Percentiles rank a stretch among this genome's conserved stretches.
Evolutionary conservation across 352 stramenopile species (phyloP).

Genomic region (Phytopythium chamaehyphon): DNA sequence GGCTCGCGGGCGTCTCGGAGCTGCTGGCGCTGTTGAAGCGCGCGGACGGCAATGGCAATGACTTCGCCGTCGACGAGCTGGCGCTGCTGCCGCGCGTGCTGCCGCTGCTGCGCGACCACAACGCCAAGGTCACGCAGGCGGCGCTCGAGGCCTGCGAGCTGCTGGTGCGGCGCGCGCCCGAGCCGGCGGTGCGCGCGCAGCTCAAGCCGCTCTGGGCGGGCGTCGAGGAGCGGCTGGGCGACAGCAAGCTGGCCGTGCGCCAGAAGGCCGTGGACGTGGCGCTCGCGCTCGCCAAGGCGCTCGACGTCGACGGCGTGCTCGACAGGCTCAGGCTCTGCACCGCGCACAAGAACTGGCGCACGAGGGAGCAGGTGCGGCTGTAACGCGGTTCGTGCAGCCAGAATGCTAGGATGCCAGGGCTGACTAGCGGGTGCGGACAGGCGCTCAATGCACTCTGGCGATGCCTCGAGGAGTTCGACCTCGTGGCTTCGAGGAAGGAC

Average conservation of each 20-base stretch:
- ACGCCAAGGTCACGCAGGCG: slow-evolving; percentile 71
- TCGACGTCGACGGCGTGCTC: slow-evolving; percentile 54
- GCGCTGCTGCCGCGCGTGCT: slow-evolving; percentile 50
- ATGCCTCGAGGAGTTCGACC: slow-evolving; percentile 45
- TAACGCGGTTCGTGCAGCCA: too few relatives aligned
- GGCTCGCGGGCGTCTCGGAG: slow-evolving; percentile 55
- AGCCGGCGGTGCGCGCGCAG: slow-evolving; percentile 39
- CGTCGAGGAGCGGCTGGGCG: slow-evolving; percentile 67
- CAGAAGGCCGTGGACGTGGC: slow-evolving; percentile 75
- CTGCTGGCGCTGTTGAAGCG: slow-evolving; percentile 42
- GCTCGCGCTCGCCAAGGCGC: slow-evolving; percentile 54
- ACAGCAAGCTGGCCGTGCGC: slow-evolving; percentile 71
- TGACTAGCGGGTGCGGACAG: too few relatives aligned
- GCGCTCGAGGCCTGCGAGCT: slow-evolving; percentile 64
- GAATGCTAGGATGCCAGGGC: too few relatives aligned
- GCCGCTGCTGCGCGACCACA: slow-evolving; percentile 77
- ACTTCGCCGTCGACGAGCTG: slow-evolving; percentile 45
- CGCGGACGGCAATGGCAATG: slow-evolving; percentile 13
- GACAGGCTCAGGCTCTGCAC: slow-evolving; percentile 42
- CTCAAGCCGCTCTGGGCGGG: slow-evolving; percentile 68
- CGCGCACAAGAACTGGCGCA: slow-evolving; percentile 83
- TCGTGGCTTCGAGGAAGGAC: slow-evolving; percentile 46
- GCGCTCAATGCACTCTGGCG: slow-evolving; percentile 64
- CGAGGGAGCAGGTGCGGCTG: slow-evolving; percentile 60
- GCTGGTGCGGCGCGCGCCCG: slow-evolving; percentile 39